Evolutionary conservation across 2,329 filamentous ascomycete genomes (phyloP), one percentile per base, ranked within the genome.

Genomic region (Ceratocystis harringtonii): DNA sequence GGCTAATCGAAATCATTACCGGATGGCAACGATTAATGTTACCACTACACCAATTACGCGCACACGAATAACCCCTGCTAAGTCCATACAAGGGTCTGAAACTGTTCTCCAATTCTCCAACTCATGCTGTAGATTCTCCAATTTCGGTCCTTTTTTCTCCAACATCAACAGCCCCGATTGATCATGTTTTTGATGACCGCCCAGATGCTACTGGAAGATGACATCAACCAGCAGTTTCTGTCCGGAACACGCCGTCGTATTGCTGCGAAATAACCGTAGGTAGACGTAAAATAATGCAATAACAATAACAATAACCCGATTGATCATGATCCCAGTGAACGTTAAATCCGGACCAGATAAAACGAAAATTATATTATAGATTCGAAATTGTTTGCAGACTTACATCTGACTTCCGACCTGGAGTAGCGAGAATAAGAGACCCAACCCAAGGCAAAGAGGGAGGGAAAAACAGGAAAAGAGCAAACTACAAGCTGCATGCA

Each of bases 21-120:
- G 22, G 36, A 61, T 61, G 60, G 60, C 60, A 61, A 61, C 60
- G 60, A 61, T 61, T 61, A 61, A 61, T 61, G 60, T 61, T 61
- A 61, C 60, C 60, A 61, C 60, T 61, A 61, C 60, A 61, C 60
- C 60, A 61, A 61, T 61, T 61, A 61, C 60, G 60, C 60, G 2
- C 22, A 25, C 19, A 5, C 22, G 25, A 22, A 25, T 2, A 1
- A 22, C 19, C 3, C 7, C 45, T 50, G 22, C 19, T 50, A 50
- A 22, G 1, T 1, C 1, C 1, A 12, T 50, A 50, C 17, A 50
- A 19, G 17, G 17, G 25, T 19, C 2, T 1, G n/a, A 3, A 5
- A 3, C 10, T 41, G 10, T 41, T 50, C 17, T 50, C 22, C 45
- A n/a, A 50, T 22, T 36, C 45, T 50, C 45, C 45, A 50, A 50